These are phyloP conservation scores for Verticillium nubilum DNA, from an alignment of 2,329 filamentous ascomycete genomes.

Conservation along the genomic window DNA sequence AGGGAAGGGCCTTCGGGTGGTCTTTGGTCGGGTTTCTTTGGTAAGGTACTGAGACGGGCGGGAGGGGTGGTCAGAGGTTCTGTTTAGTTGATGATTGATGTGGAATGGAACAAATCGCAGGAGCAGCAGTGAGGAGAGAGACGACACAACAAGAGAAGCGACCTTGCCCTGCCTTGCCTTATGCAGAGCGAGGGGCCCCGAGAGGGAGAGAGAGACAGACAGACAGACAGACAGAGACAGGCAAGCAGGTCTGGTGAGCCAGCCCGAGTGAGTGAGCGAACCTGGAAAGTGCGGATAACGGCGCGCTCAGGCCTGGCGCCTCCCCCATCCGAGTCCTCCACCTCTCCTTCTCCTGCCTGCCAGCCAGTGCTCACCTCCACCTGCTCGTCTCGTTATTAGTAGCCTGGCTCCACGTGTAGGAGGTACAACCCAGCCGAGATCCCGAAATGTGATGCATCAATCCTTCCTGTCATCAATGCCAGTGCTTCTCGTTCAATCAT, in stretches of 20 bases:
- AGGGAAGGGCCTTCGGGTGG: conserved; percentile 1
- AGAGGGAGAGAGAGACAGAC: not conserved
- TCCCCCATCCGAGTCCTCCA: not conserved
- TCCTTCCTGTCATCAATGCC: not conserved
- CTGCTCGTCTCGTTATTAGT: not conserved
- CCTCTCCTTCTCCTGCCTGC: not conserved
- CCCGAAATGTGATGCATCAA: not conserved
- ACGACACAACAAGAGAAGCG: not conserved
- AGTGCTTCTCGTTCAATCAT: not conserved
- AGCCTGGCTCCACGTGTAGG: not conserved
- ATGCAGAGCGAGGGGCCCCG: not conserved
- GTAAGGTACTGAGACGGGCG: conserved; percentile 6
- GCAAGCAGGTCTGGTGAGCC: not conserved
- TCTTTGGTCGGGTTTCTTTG: not conserved
- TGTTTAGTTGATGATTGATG: not conserved
- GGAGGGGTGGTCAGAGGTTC: not conserved
- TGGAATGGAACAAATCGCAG: not conserved
- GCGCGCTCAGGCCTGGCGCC: not conserved
- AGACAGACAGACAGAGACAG: not conserved
- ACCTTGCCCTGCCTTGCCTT: not conserved
- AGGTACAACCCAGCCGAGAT: not conserved
- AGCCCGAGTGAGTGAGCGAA: not conserved
- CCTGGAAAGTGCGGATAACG: not conserved
- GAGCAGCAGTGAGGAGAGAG: not conserved
- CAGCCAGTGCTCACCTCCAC: not conserved